A percentile compares a stretch with the other conserved stretches of the same genome.
Conservation (phyloP, 2,329 filamentous ascomycete genomes). For the Tolypocladium endophyticum region DNA sequence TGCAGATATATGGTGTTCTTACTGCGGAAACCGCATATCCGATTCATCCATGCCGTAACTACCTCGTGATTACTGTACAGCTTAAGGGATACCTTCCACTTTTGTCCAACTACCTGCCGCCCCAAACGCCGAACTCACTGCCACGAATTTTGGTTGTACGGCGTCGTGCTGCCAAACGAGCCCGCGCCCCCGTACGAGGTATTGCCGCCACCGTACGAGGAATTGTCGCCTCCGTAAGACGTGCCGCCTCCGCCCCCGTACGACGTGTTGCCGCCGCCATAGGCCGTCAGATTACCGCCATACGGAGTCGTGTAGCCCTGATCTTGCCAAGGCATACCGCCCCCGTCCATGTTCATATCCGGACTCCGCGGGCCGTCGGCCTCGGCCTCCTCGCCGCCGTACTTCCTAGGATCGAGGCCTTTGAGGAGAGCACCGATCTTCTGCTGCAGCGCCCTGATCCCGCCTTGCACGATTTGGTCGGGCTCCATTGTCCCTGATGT, state of each 20-base stretch:
- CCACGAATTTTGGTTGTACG: constrained; percentile 41
- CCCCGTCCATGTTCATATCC: constrained; percentile 49
- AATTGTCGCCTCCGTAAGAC: constrained; percentile 30
- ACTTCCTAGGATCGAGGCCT: constrained; percentile 34
- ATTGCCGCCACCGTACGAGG: constrained; percentile 18
- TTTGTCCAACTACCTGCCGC: not conserved
- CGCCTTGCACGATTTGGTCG: constrained; percentile 78
- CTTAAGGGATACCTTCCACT: too few relatives aligned
- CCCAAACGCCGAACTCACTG: constrained; percentile 18
- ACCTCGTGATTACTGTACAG: not conserved
- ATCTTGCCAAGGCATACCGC: constrained; percentile 45
- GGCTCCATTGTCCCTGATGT: constrained; percentile 79
- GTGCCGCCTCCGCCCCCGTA: constrained; percentile 49
- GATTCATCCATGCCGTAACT: not conserved
- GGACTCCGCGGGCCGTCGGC: constrained; percentile 58
- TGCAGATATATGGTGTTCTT: too few relatives aligned
- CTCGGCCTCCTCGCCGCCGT: constrained; percentile 46
- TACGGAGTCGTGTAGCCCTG: constrained; percentile 63
- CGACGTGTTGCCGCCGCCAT: constrained; percentile 52
- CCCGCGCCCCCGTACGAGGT: constrained; percentile 55
- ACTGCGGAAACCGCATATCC: not conserved
- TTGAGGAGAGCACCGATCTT: constrained; percentile 77
- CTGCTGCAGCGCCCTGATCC: constrained; percentile 78
- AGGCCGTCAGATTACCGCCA: constrained; percentile 48
- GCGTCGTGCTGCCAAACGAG: constrained; percentile 30